Percentiles rank a stretch among this genome's conserved stretches.
These are phyloP conservation scores for Pseudoscleropodium purum DNA, from an alignment of 225 moss, liverwort and hornwort species.

Conservation along the genomic window DNA sequence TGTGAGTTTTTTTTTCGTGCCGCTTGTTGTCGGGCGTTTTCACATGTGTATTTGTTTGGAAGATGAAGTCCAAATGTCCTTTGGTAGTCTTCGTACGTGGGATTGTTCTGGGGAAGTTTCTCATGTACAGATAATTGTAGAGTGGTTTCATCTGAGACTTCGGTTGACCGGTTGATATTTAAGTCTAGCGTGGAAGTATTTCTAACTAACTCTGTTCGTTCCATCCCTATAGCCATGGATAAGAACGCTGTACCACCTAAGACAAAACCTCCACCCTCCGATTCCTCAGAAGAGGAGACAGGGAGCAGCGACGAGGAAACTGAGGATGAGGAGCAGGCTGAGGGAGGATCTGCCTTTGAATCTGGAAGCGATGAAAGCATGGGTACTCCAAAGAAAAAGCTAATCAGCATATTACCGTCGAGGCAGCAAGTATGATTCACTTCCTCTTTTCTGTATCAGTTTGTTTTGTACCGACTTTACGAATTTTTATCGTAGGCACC, in stretches of 20 bases:
- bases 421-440: constrained; percentile 16
- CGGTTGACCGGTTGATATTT: background rate
- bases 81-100: background rate
- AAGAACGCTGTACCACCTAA: constrained; percentile 8
- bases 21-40: background rate
- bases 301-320: constrained; percentile 39
- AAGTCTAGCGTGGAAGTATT: background rate
- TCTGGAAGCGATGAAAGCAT: constrained; percentile 47
- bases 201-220: background rate
- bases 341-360: constrained; percentile 31
- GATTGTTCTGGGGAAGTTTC: background rate
- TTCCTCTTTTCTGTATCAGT: background rate
- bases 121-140: background rate
- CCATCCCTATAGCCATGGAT: constrained; percentile 25
- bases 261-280: constrained; percentile 22
- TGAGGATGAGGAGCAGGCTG: constrained; percentile 42
- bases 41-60: background rate
- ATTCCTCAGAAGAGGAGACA: constrained; percentile 31
- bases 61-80: background rate
- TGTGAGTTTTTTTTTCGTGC: background rate
- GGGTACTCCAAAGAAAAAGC: constrained; percentile 24
- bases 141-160: background rate
- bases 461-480: background rate
- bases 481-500: background rate
- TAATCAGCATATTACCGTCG: background rate